Conservation (phyloP, 108 stramenopile genomes). For the Pseudonitzschia multistriata region DNA sequence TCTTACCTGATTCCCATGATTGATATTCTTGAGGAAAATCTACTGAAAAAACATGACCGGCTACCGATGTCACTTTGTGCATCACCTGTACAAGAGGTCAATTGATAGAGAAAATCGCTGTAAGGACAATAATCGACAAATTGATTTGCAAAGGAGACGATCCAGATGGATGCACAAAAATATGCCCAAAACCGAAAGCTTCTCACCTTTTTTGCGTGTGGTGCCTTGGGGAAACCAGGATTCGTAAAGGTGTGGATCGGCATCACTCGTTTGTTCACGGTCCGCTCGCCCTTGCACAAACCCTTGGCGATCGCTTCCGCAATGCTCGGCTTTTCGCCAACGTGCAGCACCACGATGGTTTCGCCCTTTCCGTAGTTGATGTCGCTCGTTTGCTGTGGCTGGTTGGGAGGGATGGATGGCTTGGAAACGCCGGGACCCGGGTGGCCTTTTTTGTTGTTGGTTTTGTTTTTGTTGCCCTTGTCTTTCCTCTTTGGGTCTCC, state of each 20-base stretch:
- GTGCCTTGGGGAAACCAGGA: conserved; percentile 73
- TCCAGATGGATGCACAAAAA: too few relatives aligned
- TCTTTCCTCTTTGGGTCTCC: conserved; percentile 7
- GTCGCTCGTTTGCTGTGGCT: conserved; percentile 82
- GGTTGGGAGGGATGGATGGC: conserved; percentile 64
- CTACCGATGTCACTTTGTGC: conserved; percentile 88
- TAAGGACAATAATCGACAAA: too few relatives aligned
- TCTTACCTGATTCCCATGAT: conserved; percentile 75
- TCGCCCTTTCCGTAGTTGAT: conserved; percentile 70
- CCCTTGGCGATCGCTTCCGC: conserved; percentile 83
- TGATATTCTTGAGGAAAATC: conserved; percentile 90
- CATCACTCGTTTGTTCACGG: conserved; percentile 30
- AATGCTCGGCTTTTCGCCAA: conserved; percentile 86
- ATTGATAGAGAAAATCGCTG: too few relatives aligned
- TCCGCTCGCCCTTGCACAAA: conserved; percentile 31
- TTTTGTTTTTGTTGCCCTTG: background rate
- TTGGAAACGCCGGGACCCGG: background rate
- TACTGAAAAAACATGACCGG: conserved; percentile 93
- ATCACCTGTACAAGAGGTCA: conserved; percentile 13
- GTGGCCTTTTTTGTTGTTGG: conserved; percentile 8
- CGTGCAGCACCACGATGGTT: conserved; percentile 67
- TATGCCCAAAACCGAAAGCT: too few relatives aligned
- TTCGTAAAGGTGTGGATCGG: conserved; percentile 73
- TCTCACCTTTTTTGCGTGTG: conserved; percentile 43
- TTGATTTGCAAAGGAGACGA: too few relatives aligned